Base-by-base conservation (phyloP, 129 eudicot genomes). In the Chrysanthemum makinoi region DNA sequence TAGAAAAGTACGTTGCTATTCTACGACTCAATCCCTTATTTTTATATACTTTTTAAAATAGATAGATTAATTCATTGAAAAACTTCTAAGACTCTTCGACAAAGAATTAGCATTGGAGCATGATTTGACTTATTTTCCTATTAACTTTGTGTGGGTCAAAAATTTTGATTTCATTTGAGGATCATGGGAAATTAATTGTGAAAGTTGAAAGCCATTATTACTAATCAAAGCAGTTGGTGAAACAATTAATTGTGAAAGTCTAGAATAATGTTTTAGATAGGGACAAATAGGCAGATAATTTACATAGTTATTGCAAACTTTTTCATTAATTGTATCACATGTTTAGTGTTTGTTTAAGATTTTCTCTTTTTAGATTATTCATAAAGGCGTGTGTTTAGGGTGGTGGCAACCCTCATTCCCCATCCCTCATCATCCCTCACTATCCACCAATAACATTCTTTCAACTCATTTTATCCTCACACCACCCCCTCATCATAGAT, bases 211-310 rank as follows among this genome's bases (percentile, higher is more conserved):
- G 66, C 48, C 48, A 65, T 74, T 54, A 74, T 74, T 74, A 65
- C 72, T 74, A 74, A 74, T 65, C 57, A 74, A 74, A 53, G 39
- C 66, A 65, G 72, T 74, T 74, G 72, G 78, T 74, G 72, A 44
- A 64, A 73, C 51, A 73, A 50, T 33, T 63, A 51, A 22, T 22
- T 22, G 24, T 22, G 24, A 22, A 22, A 62, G 52, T 72, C 26
- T 72, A 49, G 46, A 68, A 68, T 56, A 35, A 50, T 68, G 60
- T 7, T 35, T 24, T 24, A 24, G 44, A 49, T 19, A 24, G 20
- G 47, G 44, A 24, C 20, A 68, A 44, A 18, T 35, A 65, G 33
- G 69, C 44, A 6, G 44, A 35, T 35, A 35, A 35, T 35, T 35
- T 35, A 5, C 16, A n/a, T 51, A 10, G 5, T 51, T 35, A 35